Conservation (phyloP, 73 alveolate species). For the Paramecium caudatum region DNA sequence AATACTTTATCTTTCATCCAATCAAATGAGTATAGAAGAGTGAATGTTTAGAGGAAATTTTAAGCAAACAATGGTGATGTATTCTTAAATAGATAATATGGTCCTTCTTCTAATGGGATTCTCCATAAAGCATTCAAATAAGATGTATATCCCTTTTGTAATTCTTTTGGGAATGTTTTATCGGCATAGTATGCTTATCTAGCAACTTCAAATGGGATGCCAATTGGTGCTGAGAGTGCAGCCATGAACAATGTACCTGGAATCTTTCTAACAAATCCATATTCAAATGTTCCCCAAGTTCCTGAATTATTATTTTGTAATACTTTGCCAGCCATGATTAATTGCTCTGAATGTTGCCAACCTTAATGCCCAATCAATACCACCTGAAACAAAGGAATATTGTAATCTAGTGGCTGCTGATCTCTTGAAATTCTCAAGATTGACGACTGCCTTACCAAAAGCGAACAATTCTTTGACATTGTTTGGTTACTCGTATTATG, state of each 20-base stretch:
- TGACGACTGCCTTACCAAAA: slow-evolving; percentile 53
- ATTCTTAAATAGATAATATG: slow-evolving; percentile 82
- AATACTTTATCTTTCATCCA: slow-evolving; percentile 83
- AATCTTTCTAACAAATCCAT: slow-evolving; percentile 66
- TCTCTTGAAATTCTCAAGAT: slow-evolving; percentile 71
- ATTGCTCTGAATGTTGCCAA: slow-evolving; percentile 74
- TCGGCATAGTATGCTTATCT: slow-evolving; percentile 89
- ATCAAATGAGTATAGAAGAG: slow-evolving; percentile 78
- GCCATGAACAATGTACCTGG: slow-evolving; percentile 73
- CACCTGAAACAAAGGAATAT: slow-evolving; percentile 68
- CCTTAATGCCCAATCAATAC: slow-evolving; percentile 72
- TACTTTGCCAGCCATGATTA: slow-evolving; percentile 77
- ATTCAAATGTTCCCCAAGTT: slow-evolving; percentile 72
- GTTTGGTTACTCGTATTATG: slow-evolving; percentile 64
- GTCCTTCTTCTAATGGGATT: slow-evolving; percentile 91
- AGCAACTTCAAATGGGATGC: slow-evolving; percentile 85
- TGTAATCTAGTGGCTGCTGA: slow-evolving; percentile 68
- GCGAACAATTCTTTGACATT: slow-evolving; percentile 24
- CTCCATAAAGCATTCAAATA: slow-evolving; percentile 84
- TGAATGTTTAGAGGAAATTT: slow-evolving; percentile 78
- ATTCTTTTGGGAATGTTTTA: slow-evolving; percentile 88
- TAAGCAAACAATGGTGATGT: slow-evolving; percentile 83
- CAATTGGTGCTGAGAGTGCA: slow-evolving; percentile 71
- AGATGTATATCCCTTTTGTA: slow-evolving; percentile 83
- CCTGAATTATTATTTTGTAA: background rate